These are phyloP conservation scores for Naegleria gruberi DNA, from an alignment of 208 protist genomes.

Conservation along the genomic window DNA sequence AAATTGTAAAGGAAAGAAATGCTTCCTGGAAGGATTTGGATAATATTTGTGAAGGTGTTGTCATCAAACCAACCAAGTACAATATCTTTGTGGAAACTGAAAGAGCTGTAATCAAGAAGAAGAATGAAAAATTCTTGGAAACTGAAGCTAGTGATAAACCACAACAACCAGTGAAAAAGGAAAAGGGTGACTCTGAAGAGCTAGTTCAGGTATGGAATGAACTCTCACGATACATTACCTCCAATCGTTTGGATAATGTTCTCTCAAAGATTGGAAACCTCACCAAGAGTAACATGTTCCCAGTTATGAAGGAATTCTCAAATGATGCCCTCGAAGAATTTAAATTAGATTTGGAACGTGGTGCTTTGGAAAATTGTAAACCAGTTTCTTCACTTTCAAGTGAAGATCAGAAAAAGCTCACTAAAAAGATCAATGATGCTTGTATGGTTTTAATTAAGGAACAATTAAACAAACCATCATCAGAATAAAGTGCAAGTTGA, in stretches of 20 bases:
- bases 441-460: background rate
- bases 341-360: no score
- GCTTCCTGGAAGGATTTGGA: background rate
- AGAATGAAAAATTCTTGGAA: background rate
- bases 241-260: background rate
- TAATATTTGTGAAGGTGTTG: conserved; percentile 15
- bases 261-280: background rate
- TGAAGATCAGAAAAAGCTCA: background rate
- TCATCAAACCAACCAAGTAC: background rate
- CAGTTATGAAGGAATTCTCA: background rate
- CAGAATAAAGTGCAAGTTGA: no score
- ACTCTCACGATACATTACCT: background rate
- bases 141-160: background rate
- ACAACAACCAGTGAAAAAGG: background rate
- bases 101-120: background rate
- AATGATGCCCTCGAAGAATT: no score
- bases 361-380: no score
- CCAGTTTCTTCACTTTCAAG: background rate
- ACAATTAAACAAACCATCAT: background rate
- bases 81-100: background rate
- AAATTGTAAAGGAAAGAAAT: background rate
- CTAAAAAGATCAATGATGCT: background rate
- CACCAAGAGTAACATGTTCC: background rate
- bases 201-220: background rate
- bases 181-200: background rate